Percentiles rank a stretch among this genome's conserved stretches.
Evolutionary conservation across 1,284 basidiomycete species (phyloP).

Genomic region (Trichosporon sp.): DNA sequence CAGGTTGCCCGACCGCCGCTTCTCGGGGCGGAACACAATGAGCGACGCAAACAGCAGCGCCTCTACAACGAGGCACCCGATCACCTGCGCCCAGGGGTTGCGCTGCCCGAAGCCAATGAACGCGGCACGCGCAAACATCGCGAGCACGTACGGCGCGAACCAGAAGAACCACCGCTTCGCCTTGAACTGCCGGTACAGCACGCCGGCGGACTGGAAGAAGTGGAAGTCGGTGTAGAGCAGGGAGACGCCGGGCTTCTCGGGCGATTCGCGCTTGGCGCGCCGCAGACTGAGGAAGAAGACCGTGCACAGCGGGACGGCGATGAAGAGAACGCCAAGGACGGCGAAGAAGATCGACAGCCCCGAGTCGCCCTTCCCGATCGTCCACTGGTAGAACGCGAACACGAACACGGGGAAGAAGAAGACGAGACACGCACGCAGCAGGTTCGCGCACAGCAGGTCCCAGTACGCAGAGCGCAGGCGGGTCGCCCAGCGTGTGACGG

Average conservation of each 20-base stretch:
- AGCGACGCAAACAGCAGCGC: slow-evolving; percentile 58
- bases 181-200: slow-evolving; percentile 50
- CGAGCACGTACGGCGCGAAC: slow-evolving; percentile 48
- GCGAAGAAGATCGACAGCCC: slow-evolving; percentile 68
- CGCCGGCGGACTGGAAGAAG: slow-evolving; percentile 47
- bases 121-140: slow-evolving; percentile 57
- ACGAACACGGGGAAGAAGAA: slow-evolving; percentile 64
- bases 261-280: slow-evolving; percentile 31
- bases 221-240: slow-evolving; percentile 45
- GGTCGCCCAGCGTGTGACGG: slow-evolving; percentile 38
- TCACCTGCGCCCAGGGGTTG: slow-evolving; percentile 66
- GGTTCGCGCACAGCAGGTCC: slow-evolving; percentile 47
- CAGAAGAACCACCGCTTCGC: slow-evolving; percentile 52
- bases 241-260: slow-evolving; percentile 32
- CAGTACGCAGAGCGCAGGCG: slow-evolving; percentile 55
- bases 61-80: slow-evolving; percentile 67
- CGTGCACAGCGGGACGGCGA: slow-evolving; percentile 56
- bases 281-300: slow-evolving; percentile 36
- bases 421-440: slow-evolving; percentile 56
- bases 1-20: slow-evolving; percentile 49
- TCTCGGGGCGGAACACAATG: slow-evolving; percentile 53
- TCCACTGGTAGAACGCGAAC: slow-evolving; percentile 84
- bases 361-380: slow-evolving; percentile 64
- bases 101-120: slow-evolving; percentile 67
- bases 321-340: slow-evolving; percentile 57